Conservation (phyloP, 192 early-diverging fungal genomes). For the Backusella westeae region DNA sequence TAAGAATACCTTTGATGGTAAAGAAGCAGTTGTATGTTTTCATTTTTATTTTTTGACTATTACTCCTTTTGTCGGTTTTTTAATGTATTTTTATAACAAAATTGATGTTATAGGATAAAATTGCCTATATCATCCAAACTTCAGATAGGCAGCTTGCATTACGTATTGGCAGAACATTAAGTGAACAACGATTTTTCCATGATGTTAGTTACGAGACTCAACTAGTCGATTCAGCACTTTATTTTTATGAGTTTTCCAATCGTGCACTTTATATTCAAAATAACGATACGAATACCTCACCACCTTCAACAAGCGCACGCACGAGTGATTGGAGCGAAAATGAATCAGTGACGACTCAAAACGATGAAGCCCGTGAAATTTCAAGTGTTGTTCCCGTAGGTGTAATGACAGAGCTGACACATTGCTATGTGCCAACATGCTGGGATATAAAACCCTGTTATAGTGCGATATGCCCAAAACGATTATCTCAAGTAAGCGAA, state of each 20-base stretch:
- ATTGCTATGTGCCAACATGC: conserved; percentile 95
- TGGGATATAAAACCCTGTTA: conserved; percentile 79
- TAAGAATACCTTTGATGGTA: conserved; percentile 80
- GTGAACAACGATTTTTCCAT: conserved; percentile 89
- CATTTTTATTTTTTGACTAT: conserved; percentile 1
- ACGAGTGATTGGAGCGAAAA: conserved; percentile 5
- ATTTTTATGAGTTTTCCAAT: conserved; percentile 74
- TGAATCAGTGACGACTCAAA: conserved; percentile 7
- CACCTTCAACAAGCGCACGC: background rate
- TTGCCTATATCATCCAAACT: conserved; percentile 74
- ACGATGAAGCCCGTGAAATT: background rate
- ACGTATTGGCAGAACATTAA: conserved; percentile 82
- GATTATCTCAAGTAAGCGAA: conserved; percentile 58
- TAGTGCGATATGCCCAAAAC: conserved; percentile 82
- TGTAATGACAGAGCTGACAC: conserved; percentile 83
- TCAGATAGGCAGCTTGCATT: conserved; percentile 87
- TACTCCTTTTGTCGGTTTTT: background rate
- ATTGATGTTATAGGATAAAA: conserved; percentile 37
- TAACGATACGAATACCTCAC: background rate
- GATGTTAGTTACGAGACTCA: conserved; percentile 85
- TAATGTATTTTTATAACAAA: background rate
- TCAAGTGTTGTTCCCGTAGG: conserved; percentile 61
- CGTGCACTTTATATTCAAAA: conserved; percentile 10
- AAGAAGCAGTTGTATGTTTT: conserved; percentile 78
- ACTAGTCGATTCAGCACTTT: conserved; percentile 75